Percentiles rank a stretch among this genome's conserved stretches.
Evolutionary conservation across 805 yeast species (phyloP).

Genomic region (Starmerella scarabaei): DNA sequence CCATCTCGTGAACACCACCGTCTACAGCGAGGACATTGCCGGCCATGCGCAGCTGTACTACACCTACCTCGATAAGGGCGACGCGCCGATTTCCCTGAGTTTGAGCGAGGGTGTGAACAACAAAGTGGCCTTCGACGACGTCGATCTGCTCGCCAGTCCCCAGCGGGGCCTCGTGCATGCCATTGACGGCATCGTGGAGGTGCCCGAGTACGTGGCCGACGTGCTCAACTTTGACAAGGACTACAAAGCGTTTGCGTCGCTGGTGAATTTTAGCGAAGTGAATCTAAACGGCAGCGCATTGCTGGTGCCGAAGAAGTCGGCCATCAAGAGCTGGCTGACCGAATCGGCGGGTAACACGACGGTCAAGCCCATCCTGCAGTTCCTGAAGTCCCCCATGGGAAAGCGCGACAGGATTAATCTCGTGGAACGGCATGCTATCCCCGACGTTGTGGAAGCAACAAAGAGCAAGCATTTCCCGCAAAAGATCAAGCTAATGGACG

Average conservation of each 20-base stretch:
- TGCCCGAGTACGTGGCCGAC: constrained; percentile 16
- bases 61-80: constrained; percentile 15
- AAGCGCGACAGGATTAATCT: constrained; percentile 12
- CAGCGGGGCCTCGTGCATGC: constrained; percentile 23
- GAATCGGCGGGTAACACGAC: constrained; percentile 2
- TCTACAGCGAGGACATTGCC: constrained; percentile 8
- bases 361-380: constrained; percentile 10
- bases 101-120: constrained; percentile 16
- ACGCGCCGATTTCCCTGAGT: constrained; percentile 13
- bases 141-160: constrained; percentile 19
- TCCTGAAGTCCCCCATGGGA: constrained; percentile 17
- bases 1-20: constrained; percentile 26
- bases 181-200: constrained; percentile 11
- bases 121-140: constrained; percentile 16
- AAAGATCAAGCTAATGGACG: constrained; percentile 14
- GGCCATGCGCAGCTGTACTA: constrained; percentile 3
- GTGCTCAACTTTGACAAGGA: constrained; percentile 10
- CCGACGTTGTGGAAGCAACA: not conserved
- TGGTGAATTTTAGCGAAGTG: constrained; percentile 7
- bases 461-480: constrained; percentile 6
- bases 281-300: constrained; percentile 2
- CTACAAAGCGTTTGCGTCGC: constrained; percentile 10
- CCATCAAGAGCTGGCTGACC: constrained; percentile 8
- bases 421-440: constrained; percentile 8
- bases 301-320: constrained; percentile 16